phyloP scores from a whole-genome alignment of 2,329 filamentous ascomycete genomes.

The Penicillium sumatraense region DNA sequence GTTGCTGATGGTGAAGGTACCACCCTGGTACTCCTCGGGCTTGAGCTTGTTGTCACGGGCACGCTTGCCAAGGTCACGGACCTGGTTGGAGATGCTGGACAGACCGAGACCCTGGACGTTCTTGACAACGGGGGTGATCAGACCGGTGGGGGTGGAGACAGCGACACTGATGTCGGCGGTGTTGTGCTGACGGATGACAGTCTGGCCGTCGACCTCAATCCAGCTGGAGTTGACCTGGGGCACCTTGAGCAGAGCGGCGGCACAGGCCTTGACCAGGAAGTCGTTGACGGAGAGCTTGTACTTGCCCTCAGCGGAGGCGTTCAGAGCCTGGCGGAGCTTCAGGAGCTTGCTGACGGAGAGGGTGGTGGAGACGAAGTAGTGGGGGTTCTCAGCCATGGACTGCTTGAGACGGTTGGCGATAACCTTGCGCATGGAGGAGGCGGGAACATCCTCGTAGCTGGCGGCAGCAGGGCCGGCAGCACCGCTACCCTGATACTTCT shows the following conservation, averaged over 20 bases:
- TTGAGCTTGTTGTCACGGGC: slow-evolving; percentile 97
- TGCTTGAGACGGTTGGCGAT: slow-evolving; percentile 90
- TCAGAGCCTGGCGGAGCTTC: slow-evolving; percentile 93
- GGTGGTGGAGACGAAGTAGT: slow-evolving; percentile 93
- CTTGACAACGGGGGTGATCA: slow-evolving; percentile 97
- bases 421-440: slow-evolving; percentile 95
- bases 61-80: slow-evolving; percentile 97
- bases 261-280: slow-evolving; percentile 97
- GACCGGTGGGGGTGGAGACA: slow-evolving; percentile 86
- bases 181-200: slow-evolving; percentile 88
- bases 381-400: slow-evolving; percentile 91
- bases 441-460: slow-evolving; percentile 80
- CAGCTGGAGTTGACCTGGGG: slow-evolving; percentile 95
- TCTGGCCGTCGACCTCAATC: slow-evolving; percentile 74
- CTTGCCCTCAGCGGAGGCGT: slow-evolving; percentile 83
- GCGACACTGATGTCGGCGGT: slow-evolving; percentile 94
- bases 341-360: slow-evolving; percentile 94
- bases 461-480: slow-evolving; percentile 61
- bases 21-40: slow-evolving; percentile 98
- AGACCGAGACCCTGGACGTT: slow-evolving; percentile 86
- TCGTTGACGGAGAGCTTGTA: slow-evolving; percentile 99
- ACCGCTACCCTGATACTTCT: slow-evolving; percentile 72
- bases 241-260: slow-evolving; percentile 86
- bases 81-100: slow-evolving; percentile 80
- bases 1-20: slow-evolving; percentile 99